These are phyloP conservation scores for Metrosideros polymorpha DNA, from an alignment of 441 rosid species.

Conservation along the genomic window DNA sequence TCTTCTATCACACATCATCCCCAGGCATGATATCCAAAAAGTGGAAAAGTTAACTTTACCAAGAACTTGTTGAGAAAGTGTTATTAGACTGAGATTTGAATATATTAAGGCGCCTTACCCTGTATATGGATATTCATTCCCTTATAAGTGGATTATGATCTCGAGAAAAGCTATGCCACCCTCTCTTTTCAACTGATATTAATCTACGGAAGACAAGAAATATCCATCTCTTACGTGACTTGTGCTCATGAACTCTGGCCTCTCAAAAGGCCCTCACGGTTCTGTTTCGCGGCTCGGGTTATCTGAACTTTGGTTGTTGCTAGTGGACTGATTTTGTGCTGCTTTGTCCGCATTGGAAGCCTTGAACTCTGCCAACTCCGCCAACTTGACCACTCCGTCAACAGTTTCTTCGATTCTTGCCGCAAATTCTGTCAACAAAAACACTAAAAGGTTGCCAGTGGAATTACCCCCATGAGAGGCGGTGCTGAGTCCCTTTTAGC, in stretches of 20 bases:
- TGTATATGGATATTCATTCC: background rate
- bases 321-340: background rate
- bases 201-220: background rate
- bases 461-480: background rate
- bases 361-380: conserved; percentile 5
- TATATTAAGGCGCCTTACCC: background rate
- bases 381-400: background rate
- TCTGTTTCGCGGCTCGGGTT: background rate
- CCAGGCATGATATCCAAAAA: background rate
- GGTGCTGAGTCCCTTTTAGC: background rate
- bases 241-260: background rate
- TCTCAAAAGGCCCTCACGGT: background rate
- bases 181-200: background rate
- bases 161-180: background rate
- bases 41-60: background rate
- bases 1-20: background rate
- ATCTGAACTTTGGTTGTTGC: background rate
- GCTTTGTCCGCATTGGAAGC: background rate
- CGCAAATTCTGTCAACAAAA: background rate
- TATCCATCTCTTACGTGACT: background rate
- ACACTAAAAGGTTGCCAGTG: conserved; percentile 1
- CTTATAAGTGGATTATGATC: background rate
- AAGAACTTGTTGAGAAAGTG: background rate
- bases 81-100: background rate
- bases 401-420: conserved; percentile 1